Evolutionary conservation across 129 eudicot species (phyloP), one percentile per base, ranked within the genome.

Genomic region (Heracleum sosnowskyi): DNA sequence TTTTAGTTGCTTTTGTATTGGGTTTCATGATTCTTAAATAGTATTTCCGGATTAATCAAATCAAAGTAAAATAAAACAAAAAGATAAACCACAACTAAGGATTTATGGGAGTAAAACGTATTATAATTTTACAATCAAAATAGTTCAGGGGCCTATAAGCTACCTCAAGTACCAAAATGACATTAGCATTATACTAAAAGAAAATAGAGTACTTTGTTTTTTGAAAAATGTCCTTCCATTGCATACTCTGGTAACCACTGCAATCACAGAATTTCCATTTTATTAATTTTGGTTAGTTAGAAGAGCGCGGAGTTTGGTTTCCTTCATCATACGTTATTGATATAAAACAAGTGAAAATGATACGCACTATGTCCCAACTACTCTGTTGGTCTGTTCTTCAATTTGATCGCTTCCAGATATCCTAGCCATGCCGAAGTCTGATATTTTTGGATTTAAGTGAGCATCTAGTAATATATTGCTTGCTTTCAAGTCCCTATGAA

Each of bases 341-440:
- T 36, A 11, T 60, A 5, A 2, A 4, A n/a, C n/a, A 0, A 17
- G 47, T 22, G 20, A 7, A 69, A 33, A 5, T 34, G 44, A 42
- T 62, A 28, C 83, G 68, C 37, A 81, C 83, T 81, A 81, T 44
- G 83, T 81, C 45, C 83, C 83, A 6, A 77, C 80, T 28, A 77
- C 73, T 77, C 74, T n/a, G 18, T 13, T 39, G 0, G 80, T 77
- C 33, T 29, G 31, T 37, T 66, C 73, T 40, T 77, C 80, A 41
- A 28, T 63, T 22, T 77, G 80, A 29, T 77, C 60, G 10, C 55
- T 36, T 12, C 80, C 80, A n/a, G 64, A 77, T 60, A 77, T 77
- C 9, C 80, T 77, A 2, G 80, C 80, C 80, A 77, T 77, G 15
- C 80, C 80, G 62, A 77, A 77, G 55, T 77, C 80, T 29, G 80